Conservation (phyloP, 192 early-diverging fungal species). For the Neocallimastix lanati region DNA sequence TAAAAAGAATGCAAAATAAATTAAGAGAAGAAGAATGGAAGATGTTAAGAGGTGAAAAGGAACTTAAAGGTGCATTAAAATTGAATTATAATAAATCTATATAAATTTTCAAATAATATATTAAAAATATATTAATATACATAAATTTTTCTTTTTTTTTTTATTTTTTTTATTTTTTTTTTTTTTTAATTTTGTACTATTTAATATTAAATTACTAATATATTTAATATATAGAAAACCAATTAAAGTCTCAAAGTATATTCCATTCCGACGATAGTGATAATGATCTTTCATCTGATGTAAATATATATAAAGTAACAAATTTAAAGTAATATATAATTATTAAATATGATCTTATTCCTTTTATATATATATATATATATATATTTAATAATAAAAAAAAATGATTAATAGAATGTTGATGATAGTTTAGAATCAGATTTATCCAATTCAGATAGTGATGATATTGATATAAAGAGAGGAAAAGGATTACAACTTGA, state of each 20-base stretch:
- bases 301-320: too few relatives aligned
- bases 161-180: too few relatives aligned
- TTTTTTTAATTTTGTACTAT: too few relatives aligned
- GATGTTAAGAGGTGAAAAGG: conserved; percentile 24
- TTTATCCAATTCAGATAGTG: not conserved
- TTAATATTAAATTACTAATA: too few relatives aligned
- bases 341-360: too few relatives aligned
- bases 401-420: not conserved
- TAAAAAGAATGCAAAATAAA: conserved; percentile 26
- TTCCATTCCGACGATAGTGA: not conserved
- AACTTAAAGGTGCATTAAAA: conserved; percentile 3
- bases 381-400: too few relatives aligned
- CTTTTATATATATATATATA: too few relatives aligned
- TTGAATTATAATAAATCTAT: too few relatives aligned
- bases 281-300: not conserved
- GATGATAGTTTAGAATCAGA: not conserved
- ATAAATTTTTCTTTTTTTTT: not conserved
- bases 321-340: too few relatives aligned
- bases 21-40: conserved; percentile 30
- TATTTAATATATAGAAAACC: not conserved
- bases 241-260: not conserved
- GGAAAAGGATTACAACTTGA: not conserved
- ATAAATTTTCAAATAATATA: too few relatives aligned
- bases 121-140: not conserved
- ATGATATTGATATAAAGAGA: not conserved